Percentiles rank a stretch among this genome's conserved stretches.
Evolutionary conservation across 2,329 filamentous ascomycete genomes (phyloP).

Genomic region (Cladophialophora chaetospira): DNA sequence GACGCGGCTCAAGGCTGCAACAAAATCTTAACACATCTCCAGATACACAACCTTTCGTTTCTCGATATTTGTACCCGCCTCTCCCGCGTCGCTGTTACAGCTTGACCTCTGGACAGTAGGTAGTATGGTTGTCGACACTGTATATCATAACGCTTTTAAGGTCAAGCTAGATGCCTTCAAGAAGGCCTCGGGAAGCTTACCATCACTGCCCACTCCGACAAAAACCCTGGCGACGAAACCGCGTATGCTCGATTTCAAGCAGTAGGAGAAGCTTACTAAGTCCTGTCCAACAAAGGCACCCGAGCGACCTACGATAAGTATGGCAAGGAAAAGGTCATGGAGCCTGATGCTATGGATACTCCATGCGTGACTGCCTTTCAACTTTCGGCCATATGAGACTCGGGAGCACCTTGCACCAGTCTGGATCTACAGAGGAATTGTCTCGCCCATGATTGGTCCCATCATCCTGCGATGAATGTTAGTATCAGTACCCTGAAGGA

Average conservation of each 20-base stretch:
- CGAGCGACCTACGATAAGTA: slow-evolving; percentile 94
- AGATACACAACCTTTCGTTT: not conserved
- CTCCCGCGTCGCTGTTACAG: not conserved
- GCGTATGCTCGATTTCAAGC: slow-evolving; percentile 93
- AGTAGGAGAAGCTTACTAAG: slow-evolving; percentile 70
- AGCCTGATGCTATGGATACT: too few species aligned
- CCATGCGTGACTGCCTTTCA: too few species aligned
- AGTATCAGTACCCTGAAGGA: not conserved
- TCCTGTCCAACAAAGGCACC: slow-evolving; percentile 83
- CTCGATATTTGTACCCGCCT: not conserved
- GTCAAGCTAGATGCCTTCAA: slow-evolving; percentile 83
- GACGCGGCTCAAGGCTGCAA: slow-evolving; percentile 16
- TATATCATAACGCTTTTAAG: slow-evolving; percentile 84
- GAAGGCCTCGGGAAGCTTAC: slow-evolving; percentile 95
- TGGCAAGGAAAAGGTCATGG: slow-evolving; percentile 91
- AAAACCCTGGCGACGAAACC: slow-evolving; percentile 94
- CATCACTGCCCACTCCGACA: slow-evolving; percentile 71
- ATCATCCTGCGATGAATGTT: not conserved
- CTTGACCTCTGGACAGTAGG: not conserved
- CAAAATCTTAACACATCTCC: slow-evolving; percentile 6
- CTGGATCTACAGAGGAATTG: not conserved
- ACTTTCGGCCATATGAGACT: not conserved
- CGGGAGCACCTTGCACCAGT: not conserved
- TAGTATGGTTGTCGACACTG: slow-evolving; percentile 82
- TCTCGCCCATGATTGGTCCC: not conserved